A percentile compares a stretch with the other conserved stretches of the same genome.
Conservation (phyloP, 164 flowering plant species). For the Magnolia kwangsiensis region DNA sequence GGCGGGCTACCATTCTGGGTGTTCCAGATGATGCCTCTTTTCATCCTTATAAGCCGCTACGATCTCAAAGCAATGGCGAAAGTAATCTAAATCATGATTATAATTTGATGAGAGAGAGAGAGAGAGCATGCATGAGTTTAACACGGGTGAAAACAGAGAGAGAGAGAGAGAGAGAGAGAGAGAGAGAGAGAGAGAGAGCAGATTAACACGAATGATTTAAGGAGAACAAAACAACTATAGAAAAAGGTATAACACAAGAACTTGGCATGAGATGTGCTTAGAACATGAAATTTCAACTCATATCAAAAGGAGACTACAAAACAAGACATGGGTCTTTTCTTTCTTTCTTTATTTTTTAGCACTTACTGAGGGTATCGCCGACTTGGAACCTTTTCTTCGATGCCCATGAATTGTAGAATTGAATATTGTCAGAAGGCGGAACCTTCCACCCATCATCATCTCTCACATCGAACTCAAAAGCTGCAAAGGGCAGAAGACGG, state of each 20-base stretch:
- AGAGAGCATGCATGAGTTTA: too few relatives aligned
- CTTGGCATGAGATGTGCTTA: neutral
- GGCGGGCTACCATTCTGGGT: too few relatives aligned
- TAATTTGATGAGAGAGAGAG: too few relatives aligned
- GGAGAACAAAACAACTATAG: neutral
- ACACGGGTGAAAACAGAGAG: too few relatives aligned
- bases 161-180: too few relatives aligned
- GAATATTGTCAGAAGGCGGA: constrained; percentile 37
- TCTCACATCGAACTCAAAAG: constrained; percentile 38
- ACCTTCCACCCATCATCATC: constrained; percentile 44
- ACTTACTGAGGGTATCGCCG: constrained; percentile 53
- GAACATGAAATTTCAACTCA: neutral
- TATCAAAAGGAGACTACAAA: neutral
- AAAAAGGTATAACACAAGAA: neutral
- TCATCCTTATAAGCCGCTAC: too few relatives aligned
- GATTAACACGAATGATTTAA: neutral
- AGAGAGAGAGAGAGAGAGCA: neutral
- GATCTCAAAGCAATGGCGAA: too few relatives aligned
- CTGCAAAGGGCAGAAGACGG: constrained; percentile 15
- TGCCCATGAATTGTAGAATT: constrained; percentile 59
- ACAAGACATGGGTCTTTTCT: neutral
- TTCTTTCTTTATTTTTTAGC: neutral
- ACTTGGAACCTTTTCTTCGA: constrained; percentile 48
- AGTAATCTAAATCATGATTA: too few relatives aligned
- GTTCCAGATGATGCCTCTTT: too few relatives aligned